Evolutionary conservation across 345 rosid genomes (phyloP).

Genomic region (Gossypium australe): DNA sequence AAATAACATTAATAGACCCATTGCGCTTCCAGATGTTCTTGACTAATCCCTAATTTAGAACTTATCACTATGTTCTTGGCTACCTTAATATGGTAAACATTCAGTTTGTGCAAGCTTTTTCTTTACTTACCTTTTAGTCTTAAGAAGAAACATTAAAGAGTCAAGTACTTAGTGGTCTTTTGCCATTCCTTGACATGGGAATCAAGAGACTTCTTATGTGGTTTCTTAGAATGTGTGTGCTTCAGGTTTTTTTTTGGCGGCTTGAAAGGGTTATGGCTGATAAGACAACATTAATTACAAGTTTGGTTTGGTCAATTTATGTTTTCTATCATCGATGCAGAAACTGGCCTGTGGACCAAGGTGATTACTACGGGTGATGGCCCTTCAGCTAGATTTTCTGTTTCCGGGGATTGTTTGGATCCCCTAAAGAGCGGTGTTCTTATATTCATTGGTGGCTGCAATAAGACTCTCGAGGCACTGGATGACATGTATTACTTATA

Average conservation of each 20-base stretch:
- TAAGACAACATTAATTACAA: not conserved
- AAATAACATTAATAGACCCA: not conserved
- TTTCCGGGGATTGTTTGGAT: constrained; percentile 86
- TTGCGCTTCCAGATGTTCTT: not conserved
- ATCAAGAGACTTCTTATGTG: not conserved
- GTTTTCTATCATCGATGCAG: constrained; percentile 32
- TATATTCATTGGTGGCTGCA: constrained; percentile 86
- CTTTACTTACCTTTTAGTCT: not conserved
- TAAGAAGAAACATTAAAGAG: not conserved
- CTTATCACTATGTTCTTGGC: not conserved
- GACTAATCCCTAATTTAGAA: not conserved
- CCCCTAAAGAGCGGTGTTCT: constrained; percentile 72
- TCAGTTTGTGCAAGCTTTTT: not conserved
- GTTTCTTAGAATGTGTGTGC: not conserved
- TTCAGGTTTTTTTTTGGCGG: not conserved
- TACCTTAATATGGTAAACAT: not conserved
- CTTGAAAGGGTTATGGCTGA: not conserved
- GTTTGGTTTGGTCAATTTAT: constrained; percentile 2
- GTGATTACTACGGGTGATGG: constrained; percentile 64
- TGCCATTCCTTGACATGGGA: not conserved
- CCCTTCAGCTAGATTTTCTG: constrained; percentile 94
- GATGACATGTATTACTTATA: constrained; percentile 85
- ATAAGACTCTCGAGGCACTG: constrained; percentile 88
- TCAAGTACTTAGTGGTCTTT: not conserved
- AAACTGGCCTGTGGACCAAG: constrained; percentile 75